These are phyloP conservation scores for Colletotrichum zoysiae DNA, from an alignment of 2,329 filamentous ascomycete genomes.

Conservation along the genomic window DNA sequence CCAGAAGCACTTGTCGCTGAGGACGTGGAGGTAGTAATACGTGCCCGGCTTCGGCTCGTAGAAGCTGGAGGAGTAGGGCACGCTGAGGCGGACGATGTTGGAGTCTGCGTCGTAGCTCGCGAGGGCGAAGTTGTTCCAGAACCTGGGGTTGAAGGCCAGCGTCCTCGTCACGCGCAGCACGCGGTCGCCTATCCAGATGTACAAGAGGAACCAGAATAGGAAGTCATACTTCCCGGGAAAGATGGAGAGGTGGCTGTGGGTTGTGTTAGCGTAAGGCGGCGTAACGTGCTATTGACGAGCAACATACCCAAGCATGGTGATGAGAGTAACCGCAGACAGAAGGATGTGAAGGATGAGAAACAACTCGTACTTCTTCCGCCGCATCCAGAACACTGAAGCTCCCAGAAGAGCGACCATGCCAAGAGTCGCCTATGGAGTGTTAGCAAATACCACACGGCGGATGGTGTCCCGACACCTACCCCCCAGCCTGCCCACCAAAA, in stretches of 20 bases:
- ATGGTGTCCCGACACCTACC: constrained; percentile 46
- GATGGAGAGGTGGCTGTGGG: constrained; percentile 62
- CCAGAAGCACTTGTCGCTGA: constrained; percentile 57
- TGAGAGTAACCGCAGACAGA: constrained; percentile 62
- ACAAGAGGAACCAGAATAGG: constrained; percentile 62
- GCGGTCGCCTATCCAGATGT: constrained; percentile 65
- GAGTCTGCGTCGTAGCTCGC: constrained; percentile 53
- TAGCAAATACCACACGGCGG: not conserved
- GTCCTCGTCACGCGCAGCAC: constrained; percentile 59
- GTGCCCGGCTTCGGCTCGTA: constrained; percentile 56
- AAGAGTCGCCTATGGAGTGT: constrained; percentile 53
- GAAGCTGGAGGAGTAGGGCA: constrained; percentile 52
- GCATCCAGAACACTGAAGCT: constrained; percentile 64
- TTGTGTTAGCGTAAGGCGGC: constrained; percentile 38
- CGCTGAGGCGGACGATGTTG: constrained; percentile 57
- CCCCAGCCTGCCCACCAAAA: constrained; percentile 66
- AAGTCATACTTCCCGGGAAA: constrained; percentile 62
- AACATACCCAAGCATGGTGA: constrained; percentile 65
- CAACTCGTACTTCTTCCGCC: constrained; percentile 64
- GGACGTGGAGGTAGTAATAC: constrained; percentile 60
- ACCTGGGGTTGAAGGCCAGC: constrained; percentile 54
- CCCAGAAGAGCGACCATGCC: constrained; percentile 60
- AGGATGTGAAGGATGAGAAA: constrained; percentile 65
- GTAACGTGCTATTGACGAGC: constrained; percentile 27
- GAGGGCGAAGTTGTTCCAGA: constrained; percentile 53